phyloP scores from a whole-genome alignment of 768 basidiomycete genomes.

The Leccinum truebloodii region DNA sequence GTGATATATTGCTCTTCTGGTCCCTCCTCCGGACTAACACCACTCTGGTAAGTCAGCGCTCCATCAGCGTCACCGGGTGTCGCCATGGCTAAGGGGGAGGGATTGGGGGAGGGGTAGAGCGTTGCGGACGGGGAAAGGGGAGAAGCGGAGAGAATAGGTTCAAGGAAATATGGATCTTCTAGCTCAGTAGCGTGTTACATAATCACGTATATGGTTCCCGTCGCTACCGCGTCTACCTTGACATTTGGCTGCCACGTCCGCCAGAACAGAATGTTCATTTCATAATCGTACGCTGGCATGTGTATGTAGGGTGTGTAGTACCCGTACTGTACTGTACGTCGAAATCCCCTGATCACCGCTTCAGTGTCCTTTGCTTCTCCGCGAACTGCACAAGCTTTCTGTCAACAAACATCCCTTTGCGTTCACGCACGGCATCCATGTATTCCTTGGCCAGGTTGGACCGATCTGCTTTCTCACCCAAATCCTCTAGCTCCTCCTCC shows the following conservation, averaged over 20 bases:
- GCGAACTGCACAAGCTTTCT: slow-evolving; percentile 93
- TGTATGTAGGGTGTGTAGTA: not conserved
- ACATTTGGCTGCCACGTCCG: slow-evolving; percentile 7
- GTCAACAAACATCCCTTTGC: slow-evolving; percentile 96
- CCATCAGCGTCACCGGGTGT: slow-evolving; percentile 26
- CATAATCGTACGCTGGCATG: slow-evolving; percentile 11
- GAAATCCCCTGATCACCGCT: slow-evolving; percentile 40
- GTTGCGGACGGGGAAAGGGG: slow-evolving; percentile 15
- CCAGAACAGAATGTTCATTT: slow-evolving; percentile 3
- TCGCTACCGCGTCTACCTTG: slow-evolving; percentile 15
- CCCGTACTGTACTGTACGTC: not conserved
- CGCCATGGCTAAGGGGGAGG: slow-evolving; percentile 11
- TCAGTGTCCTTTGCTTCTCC: slow-evolving; percentile 93
- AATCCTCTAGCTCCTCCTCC: slow-evolving; percentile 93
- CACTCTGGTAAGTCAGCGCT: slow-evolving; percentile 20
- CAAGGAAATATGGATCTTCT: slow-evolving; percentile 15
- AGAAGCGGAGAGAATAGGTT: slow-evolving; percentile 7
- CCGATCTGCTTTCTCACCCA: slow-evolving; percentile 94
- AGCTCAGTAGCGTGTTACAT: slow-evolving; percentile 23
- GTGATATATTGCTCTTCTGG: slow-evolving; percentile 60
- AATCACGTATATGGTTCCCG: slow-evolving; percentile 18
- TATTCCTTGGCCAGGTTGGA: slow-evolving; percentile 92
- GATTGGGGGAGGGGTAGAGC: slow-evolving; percentile 1
- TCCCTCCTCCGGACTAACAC: slow-evolving; percentile 29
- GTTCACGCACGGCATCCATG: slow-evolving; percentile 85